phyloP scores from a whole-genome alignment of 768 basidiomycete genomes.

The Rhodotorula graminis region DNA sequence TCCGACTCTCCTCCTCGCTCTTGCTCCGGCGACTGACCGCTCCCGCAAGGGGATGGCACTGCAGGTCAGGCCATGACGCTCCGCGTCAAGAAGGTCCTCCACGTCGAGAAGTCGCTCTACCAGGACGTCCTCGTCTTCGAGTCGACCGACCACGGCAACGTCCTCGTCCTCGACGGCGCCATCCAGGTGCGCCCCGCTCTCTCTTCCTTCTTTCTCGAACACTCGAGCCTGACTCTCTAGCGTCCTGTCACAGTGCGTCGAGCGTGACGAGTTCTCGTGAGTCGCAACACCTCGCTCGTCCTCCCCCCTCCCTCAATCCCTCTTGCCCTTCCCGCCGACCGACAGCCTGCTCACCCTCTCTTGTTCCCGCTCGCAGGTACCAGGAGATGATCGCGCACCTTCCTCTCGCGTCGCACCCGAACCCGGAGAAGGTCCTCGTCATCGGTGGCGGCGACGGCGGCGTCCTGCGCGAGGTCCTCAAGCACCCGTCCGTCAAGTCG shows the following conservation, averaged over 20 bases:
- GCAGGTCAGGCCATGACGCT: constrained; percentile 72
- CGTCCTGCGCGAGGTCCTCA: constrained; percentile 93
- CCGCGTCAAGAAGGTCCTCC: constrained; percentile 90
- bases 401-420: constrained; percentile 91
- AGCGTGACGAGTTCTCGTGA: constrained; percentile 97
- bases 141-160: constrained; percentile 94
- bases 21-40: constrained; percentile 23
- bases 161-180: constrained; percentile 87
- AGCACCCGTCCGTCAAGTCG: constrained; percentile 81
- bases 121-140: constrained; percentile 98
- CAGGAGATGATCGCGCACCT: constrained; percentile 98
- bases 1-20: background rate
- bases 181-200: constrained; percentile 57
- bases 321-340: background rate
- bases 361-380: constrained; percentile 56
- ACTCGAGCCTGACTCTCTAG: background rate
- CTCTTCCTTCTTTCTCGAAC: background rate
- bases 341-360: background rate
- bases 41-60: constrained; percentile 27
- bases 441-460: constrained; percentile 98
- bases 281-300: constrained; percentile 44
- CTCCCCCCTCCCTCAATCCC: background rate
- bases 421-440: constrained; percentile 91
- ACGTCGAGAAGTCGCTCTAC: constrained; percentile 84
- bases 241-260: constrained; percentile 58